Conservation (phyloP, 2,329 filamentous ascomycete genomes). For the Hypoxylon sp. region DNA sequence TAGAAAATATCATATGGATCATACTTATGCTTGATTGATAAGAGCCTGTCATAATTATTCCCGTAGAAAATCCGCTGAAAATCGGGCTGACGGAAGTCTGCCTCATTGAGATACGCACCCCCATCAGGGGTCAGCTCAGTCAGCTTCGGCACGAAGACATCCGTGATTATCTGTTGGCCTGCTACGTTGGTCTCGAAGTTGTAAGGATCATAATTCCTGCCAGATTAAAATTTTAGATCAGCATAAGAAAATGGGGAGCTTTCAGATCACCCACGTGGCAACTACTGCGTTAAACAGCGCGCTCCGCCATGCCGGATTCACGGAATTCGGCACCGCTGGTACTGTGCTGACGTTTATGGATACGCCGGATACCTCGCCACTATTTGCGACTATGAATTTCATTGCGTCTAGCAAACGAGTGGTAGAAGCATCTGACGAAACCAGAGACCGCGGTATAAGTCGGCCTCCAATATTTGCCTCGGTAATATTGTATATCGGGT, state of each 20-base stretch:
- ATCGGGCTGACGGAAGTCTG: background rate
- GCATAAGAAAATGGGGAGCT: no score
- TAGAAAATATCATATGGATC: constrained; percentile 9
- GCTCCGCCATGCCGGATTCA: constrained; percentile 54
- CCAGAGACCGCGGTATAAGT: constrained; percentile 32
- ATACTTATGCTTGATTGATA: constrained; percentile 1
- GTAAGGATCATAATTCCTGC: background rate
- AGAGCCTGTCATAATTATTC: background rate
- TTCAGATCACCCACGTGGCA: constrained; percentile 23
- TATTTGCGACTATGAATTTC: constrained; percentile 47
- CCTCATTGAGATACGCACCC: constrained; percentile 9
- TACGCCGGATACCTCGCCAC: constrained; percentile 50
- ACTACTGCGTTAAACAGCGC: constrained; percentile 52
- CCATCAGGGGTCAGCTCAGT: background rate
- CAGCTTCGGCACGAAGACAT: background rate
- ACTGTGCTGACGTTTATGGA: constrained; percentile 49
- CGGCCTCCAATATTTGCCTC: constrained; percentile 39
- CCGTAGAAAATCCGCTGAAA: constrained; percentile 11
- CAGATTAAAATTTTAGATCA: background rate
- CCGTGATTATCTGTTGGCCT: background rate
- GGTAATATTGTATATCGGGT: constrained; percentile 32
- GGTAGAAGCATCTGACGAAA: constrained; percentile 6
- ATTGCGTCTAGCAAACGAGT: constrained; percentile 51
- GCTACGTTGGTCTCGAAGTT: background rate
- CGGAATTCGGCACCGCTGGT: constrained; percentile 51